Evolutionary conservation across 345 rosid genomes (phyloP), one percentile per base, ranked within the genome.

Genomic region (Theobroma cacao): DNA sequence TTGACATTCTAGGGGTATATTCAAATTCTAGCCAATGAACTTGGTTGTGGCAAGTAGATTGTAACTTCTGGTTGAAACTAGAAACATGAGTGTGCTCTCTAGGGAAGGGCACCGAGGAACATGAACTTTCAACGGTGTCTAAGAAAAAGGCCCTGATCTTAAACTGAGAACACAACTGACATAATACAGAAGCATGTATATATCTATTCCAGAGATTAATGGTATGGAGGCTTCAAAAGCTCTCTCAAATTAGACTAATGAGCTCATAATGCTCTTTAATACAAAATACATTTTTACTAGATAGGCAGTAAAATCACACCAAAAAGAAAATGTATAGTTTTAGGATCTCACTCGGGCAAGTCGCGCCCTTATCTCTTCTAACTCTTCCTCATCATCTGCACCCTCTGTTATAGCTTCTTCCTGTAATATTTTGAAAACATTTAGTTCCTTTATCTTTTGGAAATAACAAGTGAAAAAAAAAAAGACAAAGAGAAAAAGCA

Each of bases 311-410:
- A 28, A 31, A 31, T 1, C 7, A 31, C 4, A 31, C 10, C 22
- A 15, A 31, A 52, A 52, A 61, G 7, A 45, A 10, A 53, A 10
- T 14, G n/a, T 26, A 56, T 26, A 26, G 7, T 67, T 24, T 69
- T 68, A 88, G 24, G 89, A 82, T 62, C 85, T 78, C 41, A 85
- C 90, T 72, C 68, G 81, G 18, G 84, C 87, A 40, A 88, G 90
- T 15, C 86, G 82, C 2, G 87, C 86, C 69, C 88, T 80, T 24
- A 85, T 34, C 50, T 75, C 86, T 82, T 88, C 88, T n/a, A 85
- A 76, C 77, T 87, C 90, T 67, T 80, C 84, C 67, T 85, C 88
- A 62, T 84, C 88, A 80, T 85, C 88, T 24, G 31, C 88, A 33
- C 86, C 87, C 77, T 85, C 89, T 0, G 84, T 82, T 20, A 84